These are phyloP conservation scores for Rosa rugosa DNA, from an alignment of 306 rosid species.

Conservation along the genomic window DNA sequence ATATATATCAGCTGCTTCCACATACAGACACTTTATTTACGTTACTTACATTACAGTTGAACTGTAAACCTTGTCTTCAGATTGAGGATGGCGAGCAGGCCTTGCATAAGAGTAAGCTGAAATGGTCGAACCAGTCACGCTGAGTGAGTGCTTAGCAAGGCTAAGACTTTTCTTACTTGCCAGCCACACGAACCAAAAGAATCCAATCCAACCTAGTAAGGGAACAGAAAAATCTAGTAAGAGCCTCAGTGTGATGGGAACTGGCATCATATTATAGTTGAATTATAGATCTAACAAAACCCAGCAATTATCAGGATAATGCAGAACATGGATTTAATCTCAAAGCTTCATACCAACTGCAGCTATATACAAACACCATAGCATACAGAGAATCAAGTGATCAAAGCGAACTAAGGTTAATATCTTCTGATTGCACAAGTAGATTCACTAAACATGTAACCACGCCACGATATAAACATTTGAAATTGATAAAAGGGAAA, in stretches of 20 bases:
- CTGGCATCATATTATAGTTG: neutral
- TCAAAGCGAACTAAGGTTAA: neutral
- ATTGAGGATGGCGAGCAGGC: constrained; percentile 30
- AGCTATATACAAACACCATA: neutral
- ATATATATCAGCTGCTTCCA: neutral
- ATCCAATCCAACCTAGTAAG: constrained; percentile 74
- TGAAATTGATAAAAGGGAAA: neutral
- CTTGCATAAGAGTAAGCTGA: constrained; percentile 58
- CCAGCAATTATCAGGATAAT: constrained; percentile 12
- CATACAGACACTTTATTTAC: neutral
- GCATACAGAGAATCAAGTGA: neutral
- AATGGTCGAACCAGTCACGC: constrained; percentile 49
- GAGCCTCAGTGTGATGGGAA: neutral
- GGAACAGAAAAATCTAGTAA: neutral
- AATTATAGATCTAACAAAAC: neutral
- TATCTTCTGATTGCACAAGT: neutral
- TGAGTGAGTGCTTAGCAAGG: constrained; percentile 56
- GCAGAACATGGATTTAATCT: neutral
- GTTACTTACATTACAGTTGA: constrained; percentile 14
- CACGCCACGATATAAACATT: neutral
- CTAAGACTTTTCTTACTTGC: constrained; percentile 53
- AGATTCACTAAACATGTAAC: neutral
- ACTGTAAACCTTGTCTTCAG: neutral
- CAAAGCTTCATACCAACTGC: neutral
- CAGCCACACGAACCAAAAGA: constrained; percentile 59